Conservation (phyloP, 2,329 filamentous ascomycete genomes). For the Alternaria sp. region DNA sequence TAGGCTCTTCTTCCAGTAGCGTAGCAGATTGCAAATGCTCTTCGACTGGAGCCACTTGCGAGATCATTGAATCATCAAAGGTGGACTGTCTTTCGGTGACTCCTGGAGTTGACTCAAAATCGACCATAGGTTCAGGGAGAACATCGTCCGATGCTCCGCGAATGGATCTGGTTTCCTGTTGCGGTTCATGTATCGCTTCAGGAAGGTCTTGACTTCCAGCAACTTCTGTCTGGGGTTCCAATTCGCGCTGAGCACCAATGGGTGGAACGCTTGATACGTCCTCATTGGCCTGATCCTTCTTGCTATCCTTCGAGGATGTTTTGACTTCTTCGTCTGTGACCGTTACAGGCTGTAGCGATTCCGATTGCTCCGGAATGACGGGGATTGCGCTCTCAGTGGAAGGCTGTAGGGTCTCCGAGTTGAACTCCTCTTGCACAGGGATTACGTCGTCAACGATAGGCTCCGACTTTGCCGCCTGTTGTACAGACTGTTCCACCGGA, state of each 20-base stretch:
- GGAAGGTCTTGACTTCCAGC: background rate
- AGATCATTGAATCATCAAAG: background rate
- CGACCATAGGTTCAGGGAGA: background rate
- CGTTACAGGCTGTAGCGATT: constrained; percentile 4
- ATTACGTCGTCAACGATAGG: background rate
- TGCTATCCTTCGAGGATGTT: constrained; percentile 52
- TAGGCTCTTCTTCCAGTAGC: constrained; percentile 16
- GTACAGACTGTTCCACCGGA: constrained; percentile 1
- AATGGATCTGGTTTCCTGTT: background rate
- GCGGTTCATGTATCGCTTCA: background rate
- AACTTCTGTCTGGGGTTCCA: background rate
- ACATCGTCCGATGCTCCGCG: background rate
- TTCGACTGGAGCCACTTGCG: constrained; percentile 5
- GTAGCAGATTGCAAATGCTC: constrained; percentile 11
- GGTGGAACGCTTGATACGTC: background rate
- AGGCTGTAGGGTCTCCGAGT: background rate
- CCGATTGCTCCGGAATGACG: background rate
- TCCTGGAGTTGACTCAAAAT: background rate
- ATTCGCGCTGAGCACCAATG: constrained; percentile 5
- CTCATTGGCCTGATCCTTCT: constrained; percentile 34
- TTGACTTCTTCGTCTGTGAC: constrained; percentile 7
- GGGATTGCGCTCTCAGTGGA: background rate
- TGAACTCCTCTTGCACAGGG: constrained; percentile 9
- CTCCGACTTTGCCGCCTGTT: constrained; percentile 4
- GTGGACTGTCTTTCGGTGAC: background rate